Percentiles rank a stretch among this genome's conserved stretches.
Conservation (phyloP, 2,329 filamentous ascomycete genomes). For the Chaetomiaceae sp. region DNA sequence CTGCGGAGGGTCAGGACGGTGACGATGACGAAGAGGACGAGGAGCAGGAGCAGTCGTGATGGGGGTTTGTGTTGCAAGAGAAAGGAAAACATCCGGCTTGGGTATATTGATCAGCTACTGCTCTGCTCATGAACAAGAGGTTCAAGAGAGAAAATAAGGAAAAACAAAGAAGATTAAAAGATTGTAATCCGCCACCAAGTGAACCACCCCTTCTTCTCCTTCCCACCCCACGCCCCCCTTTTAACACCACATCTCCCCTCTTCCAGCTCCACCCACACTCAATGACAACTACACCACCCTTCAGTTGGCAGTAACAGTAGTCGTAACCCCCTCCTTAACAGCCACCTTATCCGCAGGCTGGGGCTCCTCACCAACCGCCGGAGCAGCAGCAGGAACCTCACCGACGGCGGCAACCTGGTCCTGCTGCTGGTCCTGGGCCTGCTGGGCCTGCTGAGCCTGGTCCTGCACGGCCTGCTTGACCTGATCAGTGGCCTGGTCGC, state of each 20-base stretch:
- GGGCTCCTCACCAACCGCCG: too few species aligned
- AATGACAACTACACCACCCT: too few species aligned
- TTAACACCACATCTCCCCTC: neutral
- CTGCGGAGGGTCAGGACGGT: too few species aligned
- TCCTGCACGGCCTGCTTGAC: neutral
- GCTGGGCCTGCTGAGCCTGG: neutral
- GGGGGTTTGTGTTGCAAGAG: neutral
- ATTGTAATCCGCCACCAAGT: neutral
- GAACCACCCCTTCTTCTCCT: neutral
- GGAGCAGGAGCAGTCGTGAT: slow-evolving; percentile 17
- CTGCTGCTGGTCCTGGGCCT: too few species aligned
- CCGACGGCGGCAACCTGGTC: neutral
- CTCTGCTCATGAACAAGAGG: too few species aligned
- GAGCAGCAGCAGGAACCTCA: neutral
- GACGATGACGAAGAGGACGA: too few species aligned
- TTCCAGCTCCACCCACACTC: too few species aligned
- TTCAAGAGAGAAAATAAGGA: neutral
- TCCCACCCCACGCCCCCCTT: neutral
- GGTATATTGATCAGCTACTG: slow-evolving; percentile 15
- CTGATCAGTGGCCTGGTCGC: neutral
- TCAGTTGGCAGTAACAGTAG: neutral
- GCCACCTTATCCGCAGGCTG: neutral
- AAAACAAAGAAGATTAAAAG: slow-evolving; percentile 3
- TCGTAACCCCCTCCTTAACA: neutral
- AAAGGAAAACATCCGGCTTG: slow-evolving; percentile 1